Percentiles rank a stretch among this genome's conserved stretches.
phyloP scores from a whole-genome alignment of 306 rosid species.

The Gastrolobium bilobum region DNA sequence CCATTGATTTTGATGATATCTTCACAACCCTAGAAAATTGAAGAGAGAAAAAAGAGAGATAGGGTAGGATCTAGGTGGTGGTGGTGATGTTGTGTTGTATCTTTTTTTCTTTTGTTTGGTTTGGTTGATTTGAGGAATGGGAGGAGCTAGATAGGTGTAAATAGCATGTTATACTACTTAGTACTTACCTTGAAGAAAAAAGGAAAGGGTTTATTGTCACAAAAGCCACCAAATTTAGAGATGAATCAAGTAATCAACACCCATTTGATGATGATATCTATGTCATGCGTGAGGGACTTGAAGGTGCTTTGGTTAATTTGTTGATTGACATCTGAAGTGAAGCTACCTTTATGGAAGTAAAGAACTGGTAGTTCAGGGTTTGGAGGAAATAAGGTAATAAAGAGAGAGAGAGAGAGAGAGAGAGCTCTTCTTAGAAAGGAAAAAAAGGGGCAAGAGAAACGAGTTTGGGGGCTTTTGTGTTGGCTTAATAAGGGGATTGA shows the following conservation, averaged over 20 bases:
- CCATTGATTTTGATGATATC: constrained; percentile 55
- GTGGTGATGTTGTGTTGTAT: background rate
- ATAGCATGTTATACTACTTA: constrained; percentile 38
- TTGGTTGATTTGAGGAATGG: constrained; percentile 36
- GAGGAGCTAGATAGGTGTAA: constrained; percentile 38
- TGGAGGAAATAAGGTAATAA: constrained; percentile 62
- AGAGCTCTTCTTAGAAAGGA: constrained; percentile 16
- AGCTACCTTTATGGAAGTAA: constrained; percentile 40
- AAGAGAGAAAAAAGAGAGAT: background rate
- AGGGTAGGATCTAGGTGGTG: constrained; percentile 42
- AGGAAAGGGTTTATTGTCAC: background rate
- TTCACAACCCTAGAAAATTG: constrained; percentile 47
- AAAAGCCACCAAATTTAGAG: constrained; percentile 54
- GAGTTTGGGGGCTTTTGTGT: constrained; percentile 38
- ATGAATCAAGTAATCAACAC: constrained; percentile 44
- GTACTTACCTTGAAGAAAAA: constrained; percentile 46
- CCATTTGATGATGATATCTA: constrained; percentile 30
- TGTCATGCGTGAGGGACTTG: constrained; percentile 40
- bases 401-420: constrained; percentile 14
- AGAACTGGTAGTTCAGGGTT: constrained; percentile 59
- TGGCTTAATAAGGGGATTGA: constrained; percentile 55
- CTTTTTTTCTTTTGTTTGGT: background rate
- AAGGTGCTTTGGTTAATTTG: constrained; percentile 21
- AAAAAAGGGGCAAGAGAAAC: constrained; percentile 44
- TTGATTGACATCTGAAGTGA: constrained; percentile 27